phyloP scores from a whole-genome alignment of 345 rosid species.

The Syzygium jambos region DNA sequence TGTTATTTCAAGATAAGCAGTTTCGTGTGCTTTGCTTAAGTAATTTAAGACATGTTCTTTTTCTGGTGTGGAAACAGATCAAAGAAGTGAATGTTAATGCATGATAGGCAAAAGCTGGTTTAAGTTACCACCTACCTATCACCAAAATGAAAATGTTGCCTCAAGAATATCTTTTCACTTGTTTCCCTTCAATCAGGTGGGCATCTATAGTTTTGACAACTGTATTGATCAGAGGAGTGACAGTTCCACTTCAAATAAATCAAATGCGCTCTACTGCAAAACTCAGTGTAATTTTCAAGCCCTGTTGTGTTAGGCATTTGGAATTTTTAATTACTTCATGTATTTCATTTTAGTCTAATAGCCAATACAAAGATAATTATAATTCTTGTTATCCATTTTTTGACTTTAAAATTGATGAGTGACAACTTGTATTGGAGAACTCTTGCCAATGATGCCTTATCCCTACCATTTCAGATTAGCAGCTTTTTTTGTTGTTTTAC shows the following conservation, averaged over 20 bases:
- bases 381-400: background rate
- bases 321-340: background rate
- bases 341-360: background rate
- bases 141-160: background rate
- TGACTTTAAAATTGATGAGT: background rate
- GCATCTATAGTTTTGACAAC: slow-evolving; percentile 42
- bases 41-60: background rate
- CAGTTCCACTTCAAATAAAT: slow-evolving; percentile 32
- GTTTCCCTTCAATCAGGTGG: slow-evolving; percentile 26
- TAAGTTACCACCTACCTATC: background rate
- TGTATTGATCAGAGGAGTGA: slow-evolving; percentile 30
- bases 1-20: background rate
- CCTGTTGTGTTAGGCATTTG: background rate
- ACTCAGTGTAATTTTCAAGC: slow-evolving; percentile 22
- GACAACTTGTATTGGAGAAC: background rate
- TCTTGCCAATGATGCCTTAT: background rate
- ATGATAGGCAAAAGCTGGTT: background rate
- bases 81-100: background rate
- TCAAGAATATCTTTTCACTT: background rate
- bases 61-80: background rate
- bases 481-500: background rate
- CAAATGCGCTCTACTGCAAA: slow-evolving; percentile 34
- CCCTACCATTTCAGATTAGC: background rate
- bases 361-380: background rate
- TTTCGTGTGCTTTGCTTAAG: background rate